Base-by-base conservation (phyloP, 192 early-diverging fungal species). In the Backusella westeae region DNA sequence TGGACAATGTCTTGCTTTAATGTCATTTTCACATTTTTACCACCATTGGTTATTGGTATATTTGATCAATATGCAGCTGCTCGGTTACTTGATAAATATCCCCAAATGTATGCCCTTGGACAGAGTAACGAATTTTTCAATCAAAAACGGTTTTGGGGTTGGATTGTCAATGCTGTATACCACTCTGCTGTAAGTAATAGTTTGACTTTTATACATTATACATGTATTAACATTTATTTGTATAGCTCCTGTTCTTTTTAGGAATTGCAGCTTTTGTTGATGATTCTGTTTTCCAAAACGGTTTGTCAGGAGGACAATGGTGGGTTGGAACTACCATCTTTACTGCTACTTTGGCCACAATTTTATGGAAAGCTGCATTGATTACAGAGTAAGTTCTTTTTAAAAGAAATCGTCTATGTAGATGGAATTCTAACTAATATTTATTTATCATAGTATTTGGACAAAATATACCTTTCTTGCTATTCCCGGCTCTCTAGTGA, bases 1-100 rank as follows among this genome's bases (percentile, higher is more conserved):
- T 95, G 95, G 93, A 96, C 94, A 7, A 90, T 94, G 80, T 91
- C 96, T 0, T 90, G 92, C 63, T 98, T 95, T 87, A 98, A 95
- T 69, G 93, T 98, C 67, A 87, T 94, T 56, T 96, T 98, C 75
- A 95, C 96, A 0, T 90, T 96, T 34, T 85, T 96, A 79, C 92
- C 96, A 46, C 97, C 97, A 1, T 87, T 97, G 74, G 92, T 92
- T 6, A 97, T 96, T 67, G 97, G 96, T 46, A 89, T 96, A 49
- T 98, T 98, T 81, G 96, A 98, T 83, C 95, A 96, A 82, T 94
- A 92, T 81, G 88, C 95, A 32, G 90, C 89, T 59, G 93, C 95
- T 32, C 88, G 96, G 68, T 91, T 92, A 79, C 87, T 98, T 21
- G 96, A 95, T 80, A 89, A 90, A 73, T 98, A 98, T 80, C 97